phyloP scores from a whole-genome alignment of 345 rosid genomes.

The Linum tenue region DNA sequence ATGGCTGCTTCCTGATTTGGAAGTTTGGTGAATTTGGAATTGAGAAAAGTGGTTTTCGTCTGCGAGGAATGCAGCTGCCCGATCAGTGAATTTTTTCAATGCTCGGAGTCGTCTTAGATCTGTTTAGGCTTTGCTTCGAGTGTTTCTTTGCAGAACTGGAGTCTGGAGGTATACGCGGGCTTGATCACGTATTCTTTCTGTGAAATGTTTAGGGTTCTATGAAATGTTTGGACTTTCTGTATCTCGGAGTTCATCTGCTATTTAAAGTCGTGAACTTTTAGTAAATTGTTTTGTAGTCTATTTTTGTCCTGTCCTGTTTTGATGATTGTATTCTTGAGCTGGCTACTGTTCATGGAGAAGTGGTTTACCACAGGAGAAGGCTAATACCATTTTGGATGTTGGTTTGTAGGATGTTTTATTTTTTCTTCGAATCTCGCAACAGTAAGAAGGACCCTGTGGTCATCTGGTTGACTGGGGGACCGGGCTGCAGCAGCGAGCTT shows the following conservation, averaged over 20 bases:
- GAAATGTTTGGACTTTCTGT: too few relatives aligned
- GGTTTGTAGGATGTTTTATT: constrained; percentile 74
- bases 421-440: constrained; percentile 92
- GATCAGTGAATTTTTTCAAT: too few relatives aligned
- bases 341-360: constrained; percentile 6
- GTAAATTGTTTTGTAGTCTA: neutral
- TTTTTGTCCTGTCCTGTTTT: neutral
- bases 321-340: neutral
- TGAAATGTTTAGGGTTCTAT: too few relatives aligned
- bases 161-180: too few relatives aligned
- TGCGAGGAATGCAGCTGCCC: too few relatives aligned
- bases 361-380: neutral
- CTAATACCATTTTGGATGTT: constrained; percentile 2
- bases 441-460: constrained; percentile 75
- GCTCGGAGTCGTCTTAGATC: too few relatives aligned
- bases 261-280: too few relatives aligned
- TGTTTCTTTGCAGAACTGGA: too few relatives aligned
- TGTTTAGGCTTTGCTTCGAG: too few relatives aligned
- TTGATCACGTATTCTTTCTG: too few relatives aligned
- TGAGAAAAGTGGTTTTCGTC: too few relatives aligned
- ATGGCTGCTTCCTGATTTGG: neutral
- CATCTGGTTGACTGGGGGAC: constrained; percentile 99
- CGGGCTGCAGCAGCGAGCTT: constrained; percentile 96
- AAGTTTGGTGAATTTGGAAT: neutral
- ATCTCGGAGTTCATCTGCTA: neutral